Percentiles rank a stretch among this genome's conserved stretches.
Conservation (phyloP, 2,329 filamentous ascomycete species). For the Sporothrix pallida region DNA sequence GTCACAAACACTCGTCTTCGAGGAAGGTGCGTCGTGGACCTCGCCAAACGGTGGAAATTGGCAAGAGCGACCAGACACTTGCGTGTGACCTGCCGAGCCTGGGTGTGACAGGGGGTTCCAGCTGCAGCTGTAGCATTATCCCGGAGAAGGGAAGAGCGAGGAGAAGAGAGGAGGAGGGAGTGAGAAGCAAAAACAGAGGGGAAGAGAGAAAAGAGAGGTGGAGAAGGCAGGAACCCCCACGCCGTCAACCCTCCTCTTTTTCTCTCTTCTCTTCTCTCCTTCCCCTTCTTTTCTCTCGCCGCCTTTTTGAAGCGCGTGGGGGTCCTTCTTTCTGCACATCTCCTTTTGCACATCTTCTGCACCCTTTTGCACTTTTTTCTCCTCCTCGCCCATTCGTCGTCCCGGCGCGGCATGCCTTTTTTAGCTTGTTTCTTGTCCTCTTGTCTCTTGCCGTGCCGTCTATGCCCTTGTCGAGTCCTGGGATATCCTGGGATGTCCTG, state of each 20-base stretch:
- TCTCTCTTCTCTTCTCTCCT: no score
- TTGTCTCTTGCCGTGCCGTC: not conserved
- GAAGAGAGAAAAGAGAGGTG: not conserved
- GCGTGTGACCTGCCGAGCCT: slow-evolving; percentile 6
- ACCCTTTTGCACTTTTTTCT: not conserved
- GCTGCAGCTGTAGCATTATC: not conserved
- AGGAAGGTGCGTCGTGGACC: not conserved
- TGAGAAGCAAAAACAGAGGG: not conserved
- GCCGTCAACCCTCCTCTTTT: not conserved
- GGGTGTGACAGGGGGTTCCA: not conserved
- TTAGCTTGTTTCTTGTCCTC: not conserved
- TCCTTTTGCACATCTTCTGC: not conserved
- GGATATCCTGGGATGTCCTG: no score
- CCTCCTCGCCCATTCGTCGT: not conserved
- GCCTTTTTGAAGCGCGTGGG: slow-evolving; percentile 25
- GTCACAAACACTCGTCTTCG: not conserved
- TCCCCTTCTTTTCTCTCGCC: not conserved
- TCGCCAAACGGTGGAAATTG: slow-evolving; percentile 21
- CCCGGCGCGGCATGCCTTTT: slow-evolving; percentile 1
- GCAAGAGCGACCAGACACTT: not conserved
- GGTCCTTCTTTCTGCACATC: not conserved
- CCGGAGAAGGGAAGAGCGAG: slow-evolving; percentile 16
- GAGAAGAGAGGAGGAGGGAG: not conserved
- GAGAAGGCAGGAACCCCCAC: slow-evolving; percentile 14
- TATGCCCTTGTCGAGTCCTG: no score